A percentile compares a stretch with the other conserved stretches of the same genome.
Evolutionary conservation across 139 green algal genomes (phyloP).

Genomic region (Ulvella scutata): DNA sequence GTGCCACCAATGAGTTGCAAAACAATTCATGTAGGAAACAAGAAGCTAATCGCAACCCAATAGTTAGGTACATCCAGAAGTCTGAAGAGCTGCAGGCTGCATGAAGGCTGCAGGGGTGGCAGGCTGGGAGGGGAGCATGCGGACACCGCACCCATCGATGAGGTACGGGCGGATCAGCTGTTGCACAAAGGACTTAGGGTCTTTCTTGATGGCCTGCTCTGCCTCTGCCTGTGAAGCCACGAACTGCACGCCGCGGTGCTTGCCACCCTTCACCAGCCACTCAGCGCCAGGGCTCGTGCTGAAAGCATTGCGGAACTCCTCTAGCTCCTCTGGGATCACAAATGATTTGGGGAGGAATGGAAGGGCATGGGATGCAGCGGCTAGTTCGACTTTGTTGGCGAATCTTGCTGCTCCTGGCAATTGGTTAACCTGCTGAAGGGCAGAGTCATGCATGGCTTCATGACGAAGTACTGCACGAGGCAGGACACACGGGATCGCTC

Average conservation of each 20-base stretch:
- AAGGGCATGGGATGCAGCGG: not conserved
- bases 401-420: conserved; percentile 9
- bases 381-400: conserved; percentile 11
- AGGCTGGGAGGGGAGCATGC: too few species aligned
- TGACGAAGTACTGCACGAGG: too few species aligned
- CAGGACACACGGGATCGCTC: too few species aligned
- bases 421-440: conserved; percentile 8
- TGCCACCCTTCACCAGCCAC: conserved; percentile 12
- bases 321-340: conserved; percentile 6
- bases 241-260: conserved; percentile 5
- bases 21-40: not conserved
- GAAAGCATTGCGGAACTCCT: conserved; percentile 7
- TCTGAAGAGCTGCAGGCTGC: not conserved
- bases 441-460: too few species aligned
- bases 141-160: conserved; percentile 6
- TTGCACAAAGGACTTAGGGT: conserved; percentile 7
- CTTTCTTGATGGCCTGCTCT: not conserved
- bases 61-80: not conserved
- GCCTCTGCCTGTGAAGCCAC: not conserved
- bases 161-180: conserved; percentile 13
- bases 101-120: not conserved
- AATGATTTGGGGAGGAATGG: conserved; percentile 10
- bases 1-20: too few species aligned
- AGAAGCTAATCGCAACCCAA: not conserved
- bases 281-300: not conserved